Evolutionary conservation across 1,139 yeast species (phyloP).

Genomic region (Geotrichum citri-aurantii): DNA sequence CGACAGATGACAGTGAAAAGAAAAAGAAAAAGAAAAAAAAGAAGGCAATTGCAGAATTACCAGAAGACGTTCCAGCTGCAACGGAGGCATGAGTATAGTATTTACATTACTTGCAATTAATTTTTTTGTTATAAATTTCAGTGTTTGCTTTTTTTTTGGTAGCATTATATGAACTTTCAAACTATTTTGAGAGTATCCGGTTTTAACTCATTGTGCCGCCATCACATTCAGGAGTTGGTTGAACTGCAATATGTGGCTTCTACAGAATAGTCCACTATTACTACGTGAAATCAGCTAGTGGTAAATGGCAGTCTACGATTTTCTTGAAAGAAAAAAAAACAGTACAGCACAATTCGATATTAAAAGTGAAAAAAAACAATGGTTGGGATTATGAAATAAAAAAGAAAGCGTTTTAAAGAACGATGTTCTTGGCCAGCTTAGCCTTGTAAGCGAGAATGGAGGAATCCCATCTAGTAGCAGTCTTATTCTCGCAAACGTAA

Average conservation of each 20-base stretch:
- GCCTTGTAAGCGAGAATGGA: constrained; percentile 86
- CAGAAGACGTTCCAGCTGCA: neutral
- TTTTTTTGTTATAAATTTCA: too few species aligned
- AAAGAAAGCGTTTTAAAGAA: constrained; percentile 29
- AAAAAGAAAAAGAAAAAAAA: constrained; percentile 20
- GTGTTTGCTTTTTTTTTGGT: too few species aligned
- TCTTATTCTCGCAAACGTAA: constrained; percentile 88
- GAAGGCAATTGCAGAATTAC: neutral
- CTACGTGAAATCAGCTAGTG: too few species aligned
- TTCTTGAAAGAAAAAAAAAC: neutral
- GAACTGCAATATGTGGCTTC: too few species aligned
- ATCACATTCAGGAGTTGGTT: too few species aligned
- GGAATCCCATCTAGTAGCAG: constrained; percentile 96
- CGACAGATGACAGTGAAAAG: constrained; percentile 16
- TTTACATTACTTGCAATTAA: too few species aligned
- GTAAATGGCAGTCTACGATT: neutral
- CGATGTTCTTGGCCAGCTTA: constrained; percentile 79
- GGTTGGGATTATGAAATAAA: constrained; percentile 2
- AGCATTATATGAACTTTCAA: too few species aligned
- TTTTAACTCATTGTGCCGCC: too few species aligned
- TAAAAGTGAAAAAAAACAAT: neutral
- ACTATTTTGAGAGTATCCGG: too few species aligned
- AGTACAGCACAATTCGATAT: neutral
- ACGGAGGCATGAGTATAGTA: neutral
- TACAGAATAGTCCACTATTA: too few species aligned